These are phyloP conservation scores for Cryptococcus maquisensis DNA, from an alignment of 1,284 basidiomycete genomes.

Conservation along the genomic window DNA sequence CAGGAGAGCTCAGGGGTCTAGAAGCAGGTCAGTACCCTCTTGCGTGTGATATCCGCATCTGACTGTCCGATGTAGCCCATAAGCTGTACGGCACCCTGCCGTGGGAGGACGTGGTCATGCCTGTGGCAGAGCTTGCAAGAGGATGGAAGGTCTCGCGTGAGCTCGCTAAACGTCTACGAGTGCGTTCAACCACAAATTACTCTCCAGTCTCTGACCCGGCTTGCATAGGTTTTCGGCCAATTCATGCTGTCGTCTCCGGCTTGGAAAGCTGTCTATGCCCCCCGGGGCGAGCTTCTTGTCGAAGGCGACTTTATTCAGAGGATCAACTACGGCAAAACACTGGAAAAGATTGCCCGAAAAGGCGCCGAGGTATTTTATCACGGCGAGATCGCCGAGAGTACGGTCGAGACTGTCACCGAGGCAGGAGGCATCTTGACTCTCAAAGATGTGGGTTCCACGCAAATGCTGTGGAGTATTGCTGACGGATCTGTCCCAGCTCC, in stretches of 20 bases:
- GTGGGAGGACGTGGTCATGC: constrained; percentile 72
- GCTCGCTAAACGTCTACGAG: constrained; percentile 66
- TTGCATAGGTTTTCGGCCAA: constrained; percentile 46
- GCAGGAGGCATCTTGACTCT: constrained; percentile 43
- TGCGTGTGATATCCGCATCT: constrained; percentile 53
- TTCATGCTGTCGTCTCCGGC: constrained; percentile 72
- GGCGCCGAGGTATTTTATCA: constrained; percentile 45
- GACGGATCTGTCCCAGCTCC: constrained; percentile 17
- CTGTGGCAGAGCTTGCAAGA: constrained; percentile 66
- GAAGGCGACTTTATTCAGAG: constrained; percentile 71
- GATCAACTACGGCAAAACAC: constrained; percentile 52
- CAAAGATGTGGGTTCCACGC: constrained; percentile 34
- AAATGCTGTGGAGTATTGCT: not conserved
- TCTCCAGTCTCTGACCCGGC: not conserved
- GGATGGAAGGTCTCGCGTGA: constrained; percentile 74
- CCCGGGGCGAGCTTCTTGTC: constrained; percentile 64
- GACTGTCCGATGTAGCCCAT: constrained; percentile 24
- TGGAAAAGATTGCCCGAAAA: constrained; percentile 39
- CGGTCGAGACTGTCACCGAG: constrained; percentile 31
- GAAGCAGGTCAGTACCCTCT: constrained; percentile 46
- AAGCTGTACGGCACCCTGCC: constrained; percentile 54
- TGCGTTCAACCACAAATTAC: constrained; percentile 44
- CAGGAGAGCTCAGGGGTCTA: constrained; percentile 79
- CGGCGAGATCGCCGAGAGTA: constrained; percentile 44
- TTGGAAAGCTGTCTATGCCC: constrained; percentile 76